Base-by-base conservation (phyloP, 495 filamentous ascomycete species). In the Xylaria cubensis region DNA sequence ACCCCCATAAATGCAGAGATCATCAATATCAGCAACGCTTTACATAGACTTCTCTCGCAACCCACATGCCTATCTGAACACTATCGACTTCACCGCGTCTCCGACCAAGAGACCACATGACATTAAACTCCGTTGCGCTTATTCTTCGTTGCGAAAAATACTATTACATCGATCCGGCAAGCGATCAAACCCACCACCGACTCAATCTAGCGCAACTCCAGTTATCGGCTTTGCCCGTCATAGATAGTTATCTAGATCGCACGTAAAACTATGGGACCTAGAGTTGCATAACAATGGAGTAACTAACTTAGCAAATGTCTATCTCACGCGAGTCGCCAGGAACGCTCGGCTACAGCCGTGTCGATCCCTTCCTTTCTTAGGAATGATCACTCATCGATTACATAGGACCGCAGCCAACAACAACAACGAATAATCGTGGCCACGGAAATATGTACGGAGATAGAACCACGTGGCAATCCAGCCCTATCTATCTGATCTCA, bases 291-390 rank as follows among this genome's bases (percentile, higher is more conserved):
- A 42, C 39, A 42, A 51, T 24, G 50, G n/a, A n/a, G 8, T 6
- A 51, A 8, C 8, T 24, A 24, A n/a, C 8, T 24, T 19, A 42
- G 39, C 10, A 42, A 42, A 12, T 0, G 39, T 42, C 39, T 13
- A 42, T 42, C 39, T 46, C 50, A 13, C 9, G 50, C 50, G 10
- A 10, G 13, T 26, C 51, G 13, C 9, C 8, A 51, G 48, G 48
- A 51, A 51, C 21, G n/a, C 3, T 1, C 51, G 53, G 53, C 26
- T 10, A 39, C 29, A 24, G 34, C 36, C 39, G 39, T 3, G 61
- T 15, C 61, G 61, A 63, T 63, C 61, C 36, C 61, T 63, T 63
- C 61, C 61, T 12, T 63, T 24, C n/a, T 10, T 3, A 21, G 61
- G 32, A 17, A 15, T n/a, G 15, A n/a, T 59, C 39, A 42, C 39